Percentiles rank a stretch among this genome's conserved stretches.
phyloP scores from a whole-genome alignment of 495 filamentous ascomycete species.

The Aspergillus nanangensis region DNA sequence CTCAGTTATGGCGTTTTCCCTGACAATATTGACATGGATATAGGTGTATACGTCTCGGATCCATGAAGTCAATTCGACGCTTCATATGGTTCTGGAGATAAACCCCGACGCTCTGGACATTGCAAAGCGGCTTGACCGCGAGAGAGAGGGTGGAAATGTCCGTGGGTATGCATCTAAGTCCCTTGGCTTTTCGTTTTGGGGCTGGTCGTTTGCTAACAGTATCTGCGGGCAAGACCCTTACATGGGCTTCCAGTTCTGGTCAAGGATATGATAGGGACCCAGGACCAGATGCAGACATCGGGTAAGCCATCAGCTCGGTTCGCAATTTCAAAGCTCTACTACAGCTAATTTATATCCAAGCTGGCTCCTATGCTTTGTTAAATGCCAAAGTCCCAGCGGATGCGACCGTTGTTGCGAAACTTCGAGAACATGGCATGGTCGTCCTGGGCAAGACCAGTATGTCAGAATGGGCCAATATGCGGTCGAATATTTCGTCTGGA shows the following conservation, averaged over 20 bases:
- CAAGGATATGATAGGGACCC: slow-evolving; percentile 65
- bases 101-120: slow-evolving; percentile 53
- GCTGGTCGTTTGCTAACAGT: not conserved
- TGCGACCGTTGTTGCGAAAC: slow-evolving; percentile 38
- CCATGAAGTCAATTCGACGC: slow-evolving; percentile 45
- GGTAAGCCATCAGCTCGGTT: slow-evolving; percentile 17
- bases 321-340: slow-evolving; percentile 5
- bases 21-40: not conserved
- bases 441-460: slow-evolving; percentile 54
- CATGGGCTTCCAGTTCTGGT: slow-evolving; percentile 67
- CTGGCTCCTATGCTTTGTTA: slow-evolving; percentile 55
- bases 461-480: slow-evolving; percentile 51
- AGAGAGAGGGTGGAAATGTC: slow-evolving; percentile 41
- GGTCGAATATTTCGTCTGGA: slow-evolving; percentile 44
- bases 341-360: slow-evolving; percentile 21
- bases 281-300: slow-evolving; percentile 60
- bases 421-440: slow-evolving; percentile 47
- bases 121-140: slow-evolving; percentile 45
- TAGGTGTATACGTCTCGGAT: slow-evolving; percentile 51
- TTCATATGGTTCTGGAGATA: slow-evolving; percentile 50
- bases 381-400: slow-evolving; percentile 44
- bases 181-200: not conserved
- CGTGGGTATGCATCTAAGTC: slow-evolving; percentile 29
- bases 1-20: too few species aligned
- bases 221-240: slow-evolving; percentile 33